These are phyloP conservation scores for Kwoniella sp. DNA, from an alignment of 768 basidiomycete species.

Conservation along the genomic window DNA sequence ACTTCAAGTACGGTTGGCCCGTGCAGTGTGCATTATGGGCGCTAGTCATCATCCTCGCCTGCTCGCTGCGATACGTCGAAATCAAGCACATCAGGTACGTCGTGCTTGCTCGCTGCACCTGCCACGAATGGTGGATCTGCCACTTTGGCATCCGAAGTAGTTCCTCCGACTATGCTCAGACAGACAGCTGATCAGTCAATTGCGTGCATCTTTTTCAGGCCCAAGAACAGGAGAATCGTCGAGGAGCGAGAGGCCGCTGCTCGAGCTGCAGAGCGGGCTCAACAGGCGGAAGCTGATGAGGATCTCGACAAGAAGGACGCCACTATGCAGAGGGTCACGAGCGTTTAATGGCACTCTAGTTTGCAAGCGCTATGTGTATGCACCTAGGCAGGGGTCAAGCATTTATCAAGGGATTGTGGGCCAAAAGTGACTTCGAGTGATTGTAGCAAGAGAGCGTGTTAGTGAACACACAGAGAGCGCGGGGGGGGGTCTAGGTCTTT, in stretches of 20 bases:
- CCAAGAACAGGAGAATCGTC: slow-evolving; percentile 16
- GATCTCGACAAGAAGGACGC: slow-evolving; percentile 16
- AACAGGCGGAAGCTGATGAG: slow-evolving; percentile 9
- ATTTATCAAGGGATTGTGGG: no score
- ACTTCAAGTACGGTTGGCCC: slow-evolving; percentile 45
- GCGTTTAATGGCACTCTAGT: no score
- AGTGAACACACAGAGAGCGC: no score
- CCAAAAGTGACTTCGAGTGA: no score
- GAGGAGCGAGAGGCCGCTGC: slow-evolving; percentile 17
- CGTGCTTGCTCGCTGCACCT: not conserved
- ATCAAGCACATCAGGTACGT: slow-evolving; percentile 38
- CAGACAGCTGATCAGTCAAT: not conserved
- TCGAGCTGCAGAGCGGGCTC: slow-evolving; percentile 3
- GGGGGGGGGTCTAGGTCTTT: no score
- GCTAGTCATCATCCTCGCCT: slow-evolving; percentile 37
- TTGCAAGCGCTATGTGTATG: no score
- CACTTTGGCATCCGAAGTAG: no score
- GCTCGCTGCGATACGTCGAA: slow-evolving; percentile 37
- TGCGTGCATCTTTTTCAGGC: slow-evolving; percentile 2
- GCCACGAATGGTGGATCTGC: no score
- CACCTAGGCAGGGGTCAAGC: no score
- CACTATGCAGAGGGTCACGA: not conserved
- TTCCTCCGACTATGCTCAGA: not conserved
- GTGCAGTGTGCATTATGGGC: slow-evolving; percentile 45
- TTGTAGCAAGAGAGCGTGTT: no score